phyloP scores from a whole-genome alignment of 2,329 filamentous ascomycete genomes.

The Claviceps arundinis region DNA sequence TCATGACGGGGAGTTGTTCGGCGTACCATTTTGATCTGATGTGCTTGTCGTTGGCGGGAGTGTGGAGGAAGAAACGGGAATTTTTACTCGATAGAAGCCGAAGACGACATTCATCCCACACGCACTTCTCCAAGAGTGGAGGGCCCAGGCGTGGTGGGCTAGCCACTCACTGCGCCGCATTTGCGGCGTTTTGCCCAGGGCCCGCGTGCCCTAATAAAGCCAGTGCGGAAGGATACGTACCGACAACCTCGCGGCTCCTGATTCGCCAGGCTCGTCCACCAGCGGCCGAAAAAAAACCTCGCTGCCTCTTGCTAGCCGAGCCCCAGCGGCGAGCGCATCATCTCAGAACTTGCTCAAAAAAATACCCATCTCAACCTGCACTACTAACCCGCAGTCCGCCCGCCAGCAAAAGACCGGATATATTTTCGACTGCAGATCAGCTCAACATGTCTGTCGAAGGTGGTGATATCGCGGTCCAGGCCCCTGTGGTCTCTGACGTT shows the following conservation, averaged over 20 bases:
- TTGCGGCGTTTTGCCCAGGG: conserved; percentile 17
- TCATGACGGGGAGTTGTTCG: conserved; percentile 3
- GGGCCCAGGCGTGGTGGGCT: conserved; percentile 4
- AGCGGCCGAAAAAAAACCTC: conserved; percentile 16
- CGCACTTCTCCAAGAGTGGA: neutral
- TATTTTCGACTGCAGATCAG: conserved; percentile 25
- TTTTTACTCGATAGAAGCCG: conserved; percentile 16
- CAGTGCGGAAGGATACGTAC: conserved; percentile 16
- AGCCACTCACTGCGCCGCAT: neutral
- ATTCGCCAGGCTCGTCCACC: conserved; percentile 24
- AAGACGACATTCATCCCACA: conserved; percentile 12
- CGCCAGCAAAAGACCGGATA: conserved; percentile 22
- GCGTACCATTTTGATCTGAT: conserved; percentile 32
- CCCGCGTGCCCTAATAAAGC: conserved; percentile 28
- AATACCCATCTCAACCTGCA: conserved; percentile 24
- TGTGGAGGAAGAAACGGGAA: conserved; percentile 22
- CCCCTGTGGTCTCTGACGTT: conserved; percentile 59
- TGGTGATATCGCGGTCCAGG: conserved; percentile 88
- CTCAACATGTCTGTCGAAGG: conserved; percentile 72
- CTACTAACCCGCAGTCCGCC: conserved; percentile 24
- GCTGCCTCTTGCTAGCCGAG: conserved; percentile 7
- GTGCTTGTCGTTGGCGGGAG: conserved; percentile 25
- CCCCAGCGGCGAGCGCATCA: conserved; percentile 15
- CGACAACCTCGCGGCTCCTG: conserved; percentile 14
- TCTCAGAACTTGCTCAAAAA: conserved; percentile 18